Base-by-base conservation (phyloP, 2,329 filamentous ascomycete genomes). In the Plenodomus lindquistii region DNA sequence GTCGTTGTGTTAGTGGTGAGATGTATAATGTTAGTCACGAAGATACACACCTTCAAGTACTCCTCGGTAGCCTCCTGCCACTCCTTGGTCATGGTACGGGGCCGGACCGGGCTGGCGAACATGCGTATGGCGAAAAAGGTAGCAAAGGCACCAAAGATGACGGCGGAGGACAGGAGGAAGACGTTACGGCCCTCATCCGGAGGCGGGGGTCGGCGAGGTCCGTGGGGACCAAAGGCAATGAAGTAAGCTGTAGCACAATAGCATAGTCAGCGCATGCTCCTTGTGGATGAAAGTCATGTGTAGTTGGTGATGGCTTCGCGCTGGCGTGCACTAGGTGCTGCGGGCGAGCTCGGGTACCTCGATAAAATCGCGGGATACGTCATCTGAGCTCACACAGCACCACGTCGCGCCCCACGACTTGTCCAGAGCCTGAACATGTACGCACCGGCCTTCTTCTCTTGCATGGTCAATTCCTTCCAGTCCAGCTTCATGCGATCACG, bases 381-480 rank as follows among this genome's bases (percentile, higher is more conserved):
- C 69, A 62, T 66, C 55, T 64, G 50, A 62, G 54, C 21, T 21
- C 34, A 41, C 44, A 19, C 42, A 46, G 42, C 42, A 46, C 42
- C 44, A 48, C 59, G 57, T 57, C 50, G 46, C 39, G 49, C 38
- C 40, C n/a, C 6, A 15, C 6, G 27, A 15, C 9, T 15, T 4
- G 6, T 31, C 27, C 27, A 31, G 27, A 31, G 36, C 9, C 38
- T 38, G 46, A 40, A 40, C 44, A 24, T 52, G 27, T 66, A 90
- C 92, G 75, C 86, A 97, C 94, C 93, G 68, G 94, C 94, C 83
- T 96, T 97, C 89, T 99, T 96, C 85, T 99, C 94, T 78, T 94
- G 88, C 70, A 95, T 65, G 43, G 94, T 97, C 80, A 99, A 81
- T 73, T 97, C 91, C 72, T 87, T 85, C 94, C 94, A 99, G 81